These are phyloP conservation scores for Tritrichomonas foetus DNA, from an alignment of 208 protist genomes.

Conservation along the genomic window DNA sequence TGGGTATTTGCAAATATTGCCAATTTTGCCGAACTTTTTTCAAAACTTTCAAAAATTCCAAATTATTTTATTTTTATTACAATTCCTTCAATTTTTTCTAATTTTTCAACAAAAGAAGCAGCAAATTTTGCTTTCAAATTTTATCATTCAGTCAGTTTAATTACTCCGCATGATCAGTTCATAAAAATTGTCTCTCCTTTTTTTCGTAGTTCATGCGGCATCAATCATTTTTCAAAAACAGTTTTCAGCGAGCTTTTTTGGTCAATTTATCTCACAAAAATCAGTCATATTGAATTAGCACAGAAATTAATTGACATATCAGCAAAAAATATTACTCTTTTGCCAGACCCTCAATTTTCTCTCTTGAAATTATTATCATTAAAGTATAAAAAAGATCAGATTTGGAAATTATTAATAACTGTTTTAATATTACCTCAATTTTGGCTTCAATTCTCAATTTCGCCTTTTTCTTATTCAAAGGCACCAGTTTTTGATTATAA, in stretches of 20 bases:
- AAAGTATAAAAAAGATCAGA: not conserved
- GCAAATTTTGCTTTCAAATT: not conserved
- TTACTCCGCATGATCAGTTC: not conserved
- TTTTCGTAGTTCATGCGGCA: not conserved
- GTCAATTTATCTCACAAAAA: not conserved
- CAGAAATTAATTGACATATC: not conserved
- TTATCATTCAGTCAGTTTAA: not conserved
- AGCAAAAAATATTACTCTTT: not conserved
- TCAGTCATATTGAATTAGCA: not conserved
- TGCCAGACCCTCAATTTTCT: not conserved
- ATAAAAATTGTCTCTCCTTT: not conserved
- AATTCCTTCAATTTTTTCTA: constrained; percentile 15
- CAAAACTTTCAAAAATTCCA: too few relatives aligned
- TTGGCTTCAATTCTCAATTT: too few relatives aligned
- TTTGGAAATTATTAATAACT: not conserved
- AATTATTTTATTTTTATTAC: not conserved
- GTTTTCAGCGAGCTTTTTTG: not conserved
- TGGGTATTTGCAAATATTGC: too few relatives aligned
- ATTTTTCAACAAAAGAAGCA: not conserved
- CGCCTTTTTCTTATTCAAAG: too few relatives aligned
- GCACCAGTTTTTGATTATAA: too few relatives aligned
- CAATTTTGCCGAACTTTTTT: too few relatives aligned
- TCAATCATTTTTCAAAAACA: not conserved
- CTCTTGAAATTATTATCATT: not conserved
- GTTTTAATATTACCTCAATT: not conserved